These are phyloP conservation scores for Somion occarium DNA, from an alignment of 1,284 basidiomycete genomes.

Conservation along the genomic window DNA sequence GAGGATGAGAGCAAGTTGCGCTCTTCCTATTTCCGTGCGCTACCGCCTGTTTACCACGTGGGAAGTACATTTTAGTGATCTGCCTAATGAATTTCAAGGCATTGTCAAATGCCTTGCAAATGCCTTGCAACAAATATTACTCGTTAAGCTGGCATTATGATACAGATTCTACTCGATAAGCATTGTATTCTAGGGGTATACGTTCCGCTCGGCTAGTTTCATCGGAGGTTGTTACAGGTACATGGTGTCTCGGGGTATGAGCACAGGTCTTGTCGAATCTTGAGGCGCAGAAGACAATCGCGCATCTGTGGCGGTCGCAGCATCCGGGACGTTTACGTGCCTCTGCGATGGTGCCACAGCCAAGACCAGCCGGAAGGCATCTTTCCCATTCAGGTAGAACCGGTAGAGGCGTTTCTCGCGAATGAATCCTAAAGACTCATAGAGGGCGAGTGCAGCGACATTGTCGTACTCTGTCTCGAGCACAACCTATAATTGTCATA, in stretches of 20 bases:
- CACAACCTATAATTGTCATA: conserved; percentile 59
- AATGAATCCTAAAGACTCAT: conserved; percentile 91
- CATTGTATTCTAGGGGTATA: too few relatives aligned
- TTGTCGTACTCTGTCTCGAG: conserved; percentile 99
- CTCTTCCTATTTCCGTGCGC: too few relatives aligned
- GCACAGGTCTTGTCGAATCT: too few relatives aligned
- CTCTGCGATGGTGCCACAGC: conserved; percentile 7
- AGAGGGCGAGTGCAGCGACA: conserved; percentile 78
- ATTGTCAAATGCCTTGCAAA: too few relatives aligned
- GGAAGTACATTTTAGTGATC: too few relatives aligned
- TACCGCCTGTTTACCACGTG: too few relatives aligned
- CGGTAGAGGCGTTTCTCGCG: conserved; percentile 92
- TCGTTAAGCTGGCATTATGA: too few relatives aligned
- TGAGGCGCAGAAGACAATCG: too few relatives aligned
- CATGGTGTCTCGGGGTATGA: neutral
- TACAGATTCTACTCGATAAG: too few relatives aligned
- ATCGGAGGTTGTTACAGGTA: neutral
- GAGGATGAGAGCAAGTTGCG: neutral
- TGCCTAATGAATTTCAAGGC: too few relatives aligned
- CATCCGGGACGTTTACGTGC: neutral
- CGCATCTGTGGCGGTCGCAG: neutral
- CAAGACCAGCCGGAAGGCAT: conserved; percentile 75
- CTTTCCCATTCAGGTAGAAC: conserved; percentile 95
- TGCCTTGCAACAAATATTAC: too few relatives aligned
- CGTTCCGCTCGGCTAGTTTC: too few relatives aligned